Evolutionary conservation across 495 filamentous ascomycete genomes (phyloP).

Genomic region (Astrothelium subdiscretum): DNA sequence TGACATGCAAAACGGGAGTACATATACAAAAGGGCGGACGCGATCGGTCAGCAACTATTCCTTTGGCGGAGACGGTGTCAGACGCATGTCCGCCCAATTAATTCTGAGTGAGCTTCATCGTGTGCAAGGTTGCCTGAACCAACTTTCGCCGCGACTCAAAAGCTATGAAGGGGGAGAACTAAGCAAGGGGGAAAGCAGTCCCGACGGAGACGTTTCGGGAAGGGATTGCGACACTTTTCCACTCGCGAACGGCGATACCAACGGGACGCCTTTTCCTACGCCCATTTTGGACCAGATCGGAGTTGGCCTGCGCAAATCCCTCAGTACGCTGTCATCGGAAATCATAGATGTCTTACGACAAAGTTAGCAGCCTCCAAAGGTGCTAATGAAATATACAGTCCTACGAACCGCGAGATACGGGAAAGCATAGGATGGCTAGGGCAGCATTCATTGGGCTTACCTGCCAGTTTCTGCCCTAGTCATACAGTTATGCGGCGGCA

Average conservation of each 20-base stretch:
- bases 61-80: slow-evolving; percentile 17
- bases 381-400: background rate
- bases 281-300: background rate
- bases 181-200: background rate
- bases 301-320: background rate
- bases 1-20: background rate
- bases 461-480: background rate
- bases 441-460: background rate
- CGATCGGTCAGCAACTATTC: slow-evolving; percentile 11
- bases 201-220: background rate
- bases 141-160: background rate
- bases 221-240: background rate
- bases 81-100: slow-evolving; percentile 26
- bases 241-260: background rate
- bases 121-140: slow-evolving; percentile 17
- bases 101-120: slow-evolving; percentile 33
- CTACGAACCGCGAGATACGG: background rate
- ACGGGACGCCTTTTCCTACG: background rate
- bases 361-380: background rate
- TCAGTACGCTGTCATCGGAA: background rate
- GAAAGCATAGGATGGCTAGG: background rate
- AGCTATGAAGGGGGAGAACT: background rate
- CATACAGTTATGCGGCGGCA: background rate
- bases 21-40: background rate
- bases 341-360: background rate